Conservation (phyloP, 495 filamentous ascomycete genomes). For the Hamigera avellanea region DNA sequence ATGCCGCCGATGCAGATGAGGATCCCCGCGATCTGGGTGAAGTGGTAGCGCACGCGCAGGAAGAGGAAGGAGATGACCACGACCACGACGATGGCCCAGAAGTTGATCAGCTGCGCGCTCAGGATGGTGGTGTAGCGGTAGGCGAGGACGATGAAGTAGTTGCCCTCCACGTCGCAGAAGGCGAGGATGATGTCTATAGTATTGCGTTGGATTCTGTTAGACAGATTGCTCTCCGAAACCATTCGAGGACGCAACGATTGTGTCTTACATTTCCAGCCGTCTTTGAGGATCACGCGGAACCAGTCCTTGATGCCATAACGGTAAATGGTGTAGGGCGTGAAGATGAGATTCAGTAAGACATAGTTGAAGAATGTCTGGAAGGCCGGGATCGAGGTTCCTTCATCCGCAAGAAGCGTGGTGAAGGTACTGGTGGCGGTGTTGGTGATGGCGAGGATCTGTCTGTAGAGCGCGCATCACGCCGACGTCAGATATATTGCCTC, state of each 20-base stretch:
- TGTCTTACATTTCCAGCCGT: constrained; percentile 73
- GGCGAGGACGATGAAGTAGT: constrained; percentile 93
- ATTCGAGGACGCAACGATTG: not conserved
- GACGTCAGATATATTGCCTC: too few relatives aligned
- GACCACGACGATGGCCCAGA: constrained; percentile 95
- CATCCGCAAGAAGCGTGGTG: constrained; percentile 54
- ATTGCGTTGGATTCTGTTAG: constrained; percentile 5
- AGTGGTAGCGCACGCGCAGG: constrained; percentile 78
- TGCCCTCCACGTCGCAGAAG: constrained; percentile 91
- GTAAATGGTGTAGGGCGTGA: constrained; percentile 73
- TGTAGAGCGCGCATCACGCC: constrained; percentile 15
- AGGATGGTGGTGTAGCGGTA: constrained; percentile 88
- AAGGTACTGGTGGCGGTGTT: constrained; percentile 88
- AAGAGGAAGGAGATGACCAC: constrained; percentile 73
- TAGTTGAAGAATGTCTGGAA: constrained; percentile 97
- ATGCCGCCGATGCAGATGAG: constrained; percentile 86
- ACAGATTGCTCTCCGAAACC: not conserved
- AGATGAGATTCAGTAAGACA: constrained; percentile 69
- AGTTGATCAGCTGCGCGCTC: constrained; percentile 91
- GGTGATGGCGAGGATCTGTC: constrained; percentile 76
- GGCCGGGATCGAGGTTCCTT: constrained; percentile 78
- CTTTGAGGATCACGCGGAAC: constrained; percentile 44
- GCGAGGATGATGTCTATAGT: constrained; percentile 66
- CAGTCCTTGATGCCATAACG: constrained; percentile 67
- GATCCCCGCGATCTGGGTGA: constrained; percentile 74